These are phyloP conservation scores for Clavariopsis aquatica DNA, from an alignment of 495 filamentous ascomycete genomes.

Conservation along the genomic window DNA sequence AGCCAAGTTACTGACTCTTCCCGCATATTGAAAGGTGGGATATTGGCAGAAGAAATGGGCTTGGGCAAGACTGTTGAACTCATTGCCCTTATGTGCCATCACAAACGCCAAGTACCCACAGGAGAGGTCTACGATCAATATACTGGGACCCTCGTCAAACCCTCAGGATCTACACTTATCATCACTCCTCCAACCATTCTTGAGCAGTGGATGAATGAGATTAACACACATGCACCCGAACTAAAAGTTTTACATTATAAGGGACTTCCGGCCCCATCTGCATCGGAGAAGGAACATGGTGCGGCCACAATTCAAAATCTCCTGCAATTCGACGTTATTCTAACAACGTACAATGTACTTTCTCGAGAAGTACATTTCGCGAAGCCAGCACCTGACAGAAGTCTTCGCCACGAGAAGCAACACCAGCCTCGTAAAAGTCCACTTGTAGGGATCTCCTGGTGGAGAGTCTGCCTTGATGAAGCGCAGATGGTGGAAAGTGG, in stretches of 20 bases:
- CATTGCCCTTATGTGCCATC: slow-evolving; percentile 70
- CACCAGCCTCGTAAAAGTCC: slow-evolving; percentile 72
- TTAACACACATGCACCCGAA: slow-evolving; percentile 65
- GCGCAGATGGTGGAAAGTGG: slow-evolving; percentile 94
- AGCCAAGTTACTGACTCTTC: slow-evolving; percentile 48
- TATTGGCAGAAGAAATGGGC: slow-evolving; percentile 95
- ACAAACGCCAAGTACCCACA: slow-evolving; percentile 45
- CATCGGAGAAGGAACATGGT: slow-evolving; percentile 39
- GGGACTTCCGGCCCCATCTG: slow-evolving; percentile 40
- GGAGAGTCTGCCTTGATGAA: slow-evolving; percentile 91
- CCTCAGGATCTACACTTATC: slow-evolving; percentile 73
- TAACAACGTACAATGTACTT: slow-evolving; percentile 84
- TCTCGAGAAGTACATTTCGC: slow-evolving; percentile 76
- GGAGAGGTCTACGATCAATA: slow-evolving; percentile 37
- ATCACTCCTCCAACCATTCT: slow-evolving; percentile 80
- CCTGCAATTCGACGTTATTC: slow-evolving; percentile 69
- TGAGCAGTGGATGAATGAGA: slow-evolving; percentile 84
- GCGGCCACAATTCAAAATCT: slow-evolving; percentile 54
- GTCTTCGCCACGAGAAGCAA: slow-evolving; percentile 64
- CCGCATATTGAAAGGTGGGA: slow-evolving; percentile 55
- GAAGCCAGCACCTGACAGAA: slow-evolving; percentile 61
- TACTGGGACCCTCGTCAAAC: slow-evolving; percentile 45
- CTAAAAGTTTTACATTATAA: slow-evolving; percentile 54
- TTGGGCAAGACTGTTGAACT: slow-evolving; percentile 93
- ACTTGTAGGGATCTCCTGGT: slow-evolving; percentile 79